Conservation (phyloP, 306 rosid genomes). For the Datisca glomerata region DNA sequence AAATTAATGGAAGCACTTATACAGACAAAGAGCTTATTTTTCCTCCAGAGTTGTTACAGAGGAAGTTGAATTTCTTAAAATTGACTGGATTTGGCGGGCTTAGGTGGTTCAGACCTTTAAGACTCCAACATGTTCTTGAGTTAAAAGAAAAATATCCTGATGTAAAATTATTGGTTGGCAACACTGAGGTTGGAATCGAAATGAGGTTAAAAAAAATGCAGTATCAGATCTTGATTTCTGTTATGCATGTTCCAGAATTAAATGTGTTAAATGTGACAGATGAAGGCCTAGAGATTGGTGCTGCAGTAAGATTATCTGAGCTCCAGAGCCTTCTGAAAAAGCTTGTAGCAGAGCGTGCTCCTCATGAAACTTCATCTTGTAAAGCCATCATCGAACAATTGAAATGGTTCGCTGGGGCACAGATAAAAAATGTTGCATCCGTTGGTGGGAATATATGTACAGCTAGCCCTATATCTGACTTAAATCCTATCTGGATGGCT, state of each 20-base stretch:
- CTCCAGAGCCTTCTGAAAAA: conserved; percentile 47
- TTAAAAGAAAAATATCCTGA: conserved; percentile 60
- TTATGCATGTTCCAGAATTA: conserved; percentile 67
- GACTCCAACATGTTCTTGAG: conserved; percentile 52
- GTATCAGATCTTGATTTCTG: conserved; percentile 53
- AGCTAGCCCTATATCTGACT: conserved; percentile 96
- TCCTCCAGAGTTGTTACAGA: conserved; percentile 69
- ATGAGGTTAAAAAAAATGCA: conserved; percentile 70
- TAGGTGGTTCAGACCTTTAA: conserved; percentile 73
- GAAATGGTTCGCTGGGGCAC: conserved; percentile 97
- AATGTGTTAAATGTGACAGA: conserved; percentile 43
- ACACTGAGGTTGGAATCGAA: conserved; percentile 95
- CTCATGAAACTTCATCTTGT: conserved; percentile 61
- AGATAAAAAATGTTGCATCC: conserved; percentile 81
- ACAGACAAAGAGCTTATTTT: conserved; percentile 82
- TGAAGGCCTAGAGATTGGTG: conserved; percentile 80
- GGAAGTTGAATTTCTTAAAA: conserved; percentile 35
- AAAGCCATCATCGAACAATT: conserved; percentile 81
- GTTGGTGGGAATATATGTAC: conserved; percentile 95
- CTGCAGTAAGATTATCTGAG: conserved; percentile 74
- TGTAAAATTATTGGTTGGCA: conserved; percentile 82
- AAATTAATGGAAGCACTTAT: conserved; percentile 70
- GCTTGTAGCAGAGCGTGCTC: conserved; percentile 42
- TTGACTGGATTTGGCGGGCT: conserved; percentile 75
- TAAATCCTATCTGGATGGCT: conserved; percentile 98